phyloP scores from a whole-genome alignment of 2,329 filamentous ascomycete species.

The Diaporthe eres region DNA sequence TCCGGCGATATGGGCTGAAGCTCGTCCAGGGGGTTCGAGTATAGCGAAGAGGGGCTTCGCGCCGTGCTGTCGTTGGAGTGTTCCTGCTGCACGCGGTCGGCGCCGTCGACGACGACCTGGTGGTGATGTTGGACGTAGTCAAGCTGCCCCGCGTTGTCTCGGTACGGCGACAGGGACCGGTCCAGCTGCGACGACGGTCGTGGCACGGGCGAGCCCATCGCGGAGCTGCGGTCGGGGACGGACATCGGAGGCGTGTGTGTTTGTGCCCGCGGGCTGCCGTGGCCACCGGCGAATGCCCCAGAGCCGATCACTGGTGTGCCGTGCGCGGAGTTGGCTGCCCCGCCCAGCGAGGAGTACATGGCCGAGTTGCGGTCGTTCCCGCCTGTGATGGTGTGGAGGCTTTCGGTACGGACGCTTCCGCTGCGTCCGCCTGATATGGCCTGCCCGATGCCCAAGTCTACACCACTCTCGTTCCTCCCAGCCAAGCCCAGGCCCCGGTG shows the following conservation, averaged over 20 bases:
- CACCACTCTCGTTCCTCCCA: constrained; percentile 28
- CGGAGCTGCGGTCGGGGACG: background rate
- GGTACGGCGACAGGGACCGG: constrained; percentile 52
- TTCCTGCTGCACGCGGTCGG: constrained; percentile 32
- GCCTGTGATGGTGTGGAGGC: background rate
- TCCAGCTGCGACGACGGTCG: constrained; percentile 41
- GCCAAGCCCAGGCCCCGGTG: constrained; percentile 27
- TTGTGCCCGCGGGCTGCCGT: constrained; percentile 39
- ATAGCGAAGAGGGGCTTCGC: constrained; percentile 24
- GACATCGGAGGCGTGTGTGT: background rate
- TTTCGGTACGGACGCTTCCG: constrained; percentile 17
- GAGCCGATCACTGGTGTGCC: constrained; percentile 21
- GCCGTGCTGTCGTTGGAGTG: constrained; percentile 12
- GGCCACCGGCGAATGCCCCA: constrained; percentile 20
- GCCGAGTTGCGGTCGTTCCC: constrained; percentile 28
- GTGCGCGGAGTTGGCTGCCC: constrained; percentile 42
- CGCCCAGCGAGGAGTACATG: constrained; percentile 33
- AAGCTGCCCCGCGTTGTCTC: constrained; percentile 46
- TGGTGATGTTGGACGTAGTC: constrained; percentile 38
- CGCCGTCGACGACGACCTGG: constrained; percentile 12
- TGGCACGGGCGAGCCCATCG: constrained; percentile 20
- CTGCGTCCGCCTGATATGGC: background rate
- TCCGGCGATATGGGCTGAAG: constrained; percentile 32
- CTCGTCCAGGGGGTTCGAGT: constrained; percentile 16
- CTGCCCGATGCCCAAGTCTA: constrained; percentile 28